Evolutionary conservation across 2,329 filamentous ascomycete species (phyloP), one percentile per base, ranked within the genome.

Genomic region (Aureobasidium namibiae): DNA sequence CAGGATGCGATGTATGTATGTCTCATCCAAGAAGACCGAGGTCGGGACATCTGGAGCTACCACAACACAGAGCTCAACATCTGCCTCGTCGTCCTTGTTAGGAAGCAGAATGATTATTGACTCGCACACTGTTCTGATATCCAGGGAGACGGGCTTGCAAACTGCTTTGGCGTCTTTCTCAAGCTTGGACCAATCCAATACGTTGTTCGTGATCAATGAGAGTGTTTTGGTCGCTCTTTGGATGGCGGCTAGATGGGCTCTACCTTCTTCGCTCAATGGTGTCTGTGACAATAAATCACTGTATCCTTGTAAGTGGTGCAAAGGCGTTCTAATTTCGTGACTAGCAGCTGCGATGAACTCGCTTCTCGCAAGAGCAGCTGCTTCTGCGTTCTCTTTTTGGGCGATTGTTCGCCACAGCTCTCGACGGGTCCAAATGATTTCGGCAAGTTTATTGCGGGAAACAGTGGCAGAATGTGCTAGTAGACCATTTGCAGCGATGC

Each of bases 251-350:
- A 72, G 62, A 10, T 71, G 66, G 11, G 67, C 56, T 41, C 69
- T 67, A 16, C 65, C 66, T 59, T 72, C 70, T 9, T 70, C 68
- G 6, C 63, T 69, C 52, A 73, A 63, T 41, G 68, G 63, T 1
- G 64, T 68, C 38, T 67, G 67, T 9, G 70, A 67, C 9, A 73
- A 61, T 24, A 73, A 54, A 61, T 73, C 70, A 45, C 65, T 67
- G 57, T 73, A 73, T 14, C 70, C 70, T 63, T 73, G 70, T 21
- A 73, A 63, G 60, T 73, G 69, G 63, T 72, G 70, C 16, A 72
- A 63, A 9, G 70, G 70, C 21, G 70, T 72, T 18, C 70, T 66
- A 60, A 73, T 73, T 53, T 72, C 70, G 59, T 73, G 70, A 24
- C 68, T 71, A 26, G 70, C 70, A 3, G 67, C 69, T 38, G 70